phyloP scores from a whole-genome alignment of 257 asterid species.

The Hygrophila difformis region DNA sequence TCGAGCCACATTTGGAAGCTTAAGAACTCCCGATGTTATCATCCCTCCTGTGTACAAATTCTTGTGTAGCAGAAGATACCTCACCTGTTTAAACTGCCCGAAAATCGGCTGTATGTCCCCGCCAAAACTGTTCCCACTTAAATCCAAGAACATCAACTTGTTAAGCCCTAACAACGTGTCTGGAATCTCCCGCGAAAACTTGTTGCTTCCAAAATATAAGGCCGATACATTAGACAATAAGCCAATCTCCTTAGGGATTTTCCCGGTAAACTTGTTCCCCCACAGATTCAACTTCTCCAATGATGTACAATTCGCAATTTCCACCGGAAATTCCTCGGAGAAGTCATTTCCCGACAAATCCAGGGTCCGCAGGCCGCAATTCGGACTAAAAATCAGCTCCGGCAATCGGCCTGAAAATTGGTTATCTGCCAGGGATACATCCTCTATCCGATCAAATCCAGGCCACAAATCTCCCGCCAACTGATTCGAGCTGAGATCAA shows the following conservation, averaged over 20 bases:
- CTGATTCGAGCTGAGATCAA: slow-evolving; percentile 58
- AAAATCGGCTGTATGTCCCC: slow-evolving; percentile 64
- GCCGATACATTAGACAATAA: slow-evolving; percentile 32
- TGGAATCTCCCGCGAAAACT: slow-evolving; percentile 71
- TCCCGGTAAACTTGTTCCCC: slow-evolving; percentile 54
- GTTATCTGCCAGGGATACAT: slow-evolving; percentile 51
- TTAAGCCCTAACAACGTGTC: slow-evolving; percentile 31
- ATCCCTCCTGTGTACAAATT: slow-evolving; percentile 63
- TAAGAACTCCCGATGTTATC: slow-evolving; percentile 46
- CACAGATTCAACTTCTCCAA: slow-evolving; percentile 41
- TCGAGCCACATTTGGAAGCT: slow-evolving; percentile 43
- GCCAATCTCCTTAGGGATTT: slow-evolving; percentile 63
- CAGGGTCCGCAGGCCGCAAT: slow-evolving; percentile 43
- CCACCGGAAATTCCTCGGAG: slow-evolving; percentile 43
- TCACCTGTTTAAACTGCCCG: slow-evolving; percentile 55
- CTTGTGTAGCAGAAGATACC: slow-evolving; percentile 49
- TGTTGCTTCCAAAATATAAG: slow-evolving; percentile 61
- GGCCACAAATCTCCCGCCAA: slow-evolving; percentile 53
- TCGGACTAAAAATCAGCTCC: slow-evolving; percentile 32
- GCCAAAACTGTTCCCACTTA: slow-evolving; percentile 56
- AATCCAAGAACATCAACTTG: slow-evolving; percentile 56
- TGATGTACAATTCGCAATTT: slow-evolving; percentile 46
- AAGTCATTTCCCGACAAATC: slow-evolving; percentile 68
- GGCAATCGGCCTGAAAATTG: slow-evolving; percentile 33
- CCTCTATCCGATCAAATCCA: slow-evolving; percentile 48